Percentiles rank a stretch among this genome's conserved stretches.
Conservation (phyloP, 805 yeast species). For the Metahyphopichia silvanorum region DNA sequence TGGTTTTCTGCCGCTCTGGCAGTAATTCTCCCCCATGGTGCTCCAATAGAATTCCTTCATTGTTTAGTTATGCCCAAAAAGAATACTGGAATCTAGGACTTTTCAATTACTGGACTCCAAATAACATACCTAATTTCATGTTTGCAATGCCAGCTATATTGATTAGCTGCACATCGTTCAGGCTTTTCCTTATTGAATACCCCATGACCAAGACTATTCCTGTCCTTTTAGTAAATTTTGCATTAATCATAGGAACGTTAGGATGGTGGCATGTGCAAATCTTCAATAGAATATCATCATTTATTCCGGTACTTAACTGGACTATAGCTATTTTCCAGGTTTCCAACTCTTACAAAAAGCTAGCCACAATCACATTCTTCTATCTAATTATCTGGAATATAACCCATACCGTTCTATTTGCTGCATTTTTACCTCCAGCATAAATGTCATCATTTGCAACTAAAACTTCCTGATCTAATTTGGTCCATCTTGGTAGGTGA, state of each 20-base stretch:
- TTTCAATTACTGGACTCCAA: slow-evolving; percentile 74
- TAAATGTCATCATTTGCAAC: too few species aligned
- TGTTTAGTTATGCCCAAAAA: slow-evolving; percentile 69
- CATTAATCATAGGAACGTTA: slow-evolving; percentile 49
- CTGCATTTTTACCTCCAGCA: slow-evolving; percentile 94
- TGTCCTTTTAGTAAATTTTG: slow-evolving; percentile 36
- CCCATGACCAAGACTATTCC: slow-evolving; percentile 36
- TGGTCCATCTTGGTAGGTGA: too few species aligned
- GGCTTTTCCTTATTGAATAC: slow-evolving; percentile 31
- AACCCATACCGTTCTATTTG: slow-evolving; percentile 69
- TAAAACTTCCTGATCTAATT: slow-evolving; percentile 3
- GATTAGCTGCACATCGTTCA: slow-evolving; percentile 40
- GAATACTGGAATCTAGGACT: slow-evolving; percentile 87
- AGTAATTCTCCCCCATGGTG: slow-evolving; percentile 71
- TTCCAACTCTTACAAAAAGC: slow-evolving; percentile 5
- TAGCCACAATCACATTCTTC: slow-evolving; percentile 20
- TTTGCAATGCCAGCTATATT: slow-evolving; percentile 68
- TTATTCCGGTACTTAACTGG: slow-evolving; percentile 77
- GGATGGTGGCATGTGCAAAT: slow-evolving; percentile 83
- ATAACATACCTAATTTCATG: slow-evolving; percentile 79
- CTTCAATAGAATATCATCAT: slow-evolving; percentile 72
- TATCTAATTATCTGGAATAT: slow-evolving; percentile 63
- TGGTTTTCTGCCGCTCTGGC: slow-evolving; percentile 44
- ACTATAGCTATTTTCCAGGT: slow-evolving; percentile 43
- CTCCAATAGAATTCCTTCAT: slow-evolving; percentile 46